A percentile compares a stretch with the other conserved stretches of the same genome.
Conservation (phyloP, 1,284 basidiomycete species). For the Fomes fomentarius region DNA sequence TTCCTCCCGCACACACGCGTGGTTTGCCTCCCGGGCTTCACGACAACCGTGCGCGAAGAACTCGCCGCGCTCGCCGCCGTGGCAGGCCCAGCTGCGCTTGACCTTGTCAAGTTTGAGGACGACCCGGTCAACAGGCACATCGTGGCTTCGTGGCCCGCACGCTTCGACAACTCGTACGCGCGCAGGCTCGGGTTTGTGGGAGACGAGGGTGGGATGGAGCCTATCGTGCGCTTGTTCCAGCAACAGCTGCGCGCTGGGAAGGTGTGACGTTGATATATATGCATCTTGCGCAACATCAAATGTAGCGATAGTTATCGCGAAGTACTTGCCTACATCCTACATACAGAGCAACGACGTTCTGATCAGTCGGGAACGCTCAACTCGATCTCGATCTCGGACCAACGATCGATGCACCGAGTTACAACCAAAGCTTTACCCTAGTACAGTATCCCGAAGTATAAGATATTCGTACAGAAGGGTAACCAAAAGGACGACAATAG, state of each 20-base stretch:
- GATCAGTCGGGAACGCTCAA: no score
- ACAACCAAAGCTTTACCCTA: no score
- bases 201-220: constrained; percentile 51
- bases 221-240: constrained; percentile 45
- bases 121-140: constrained; percentile 45
- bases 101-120: constrained; percentile 46
- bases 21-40: constrained; percentile 54
- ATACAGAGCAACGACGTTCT: no score
- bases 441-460: no score
- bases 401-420: no score
- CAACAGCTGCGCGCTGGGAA: constrained; percentile 33
- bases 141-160: constrained; percentile 51
- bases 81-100: constrained; percentile 42
- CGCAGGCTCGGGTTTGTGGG: constrained; percentile 46
- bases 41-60: constrained; percentile 49
- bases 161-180: constrained; percentile 48
- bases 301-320: no score
- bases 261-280: constrained; percentile 4
- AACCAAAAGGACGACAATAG: no score
- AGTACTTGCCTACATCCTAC: no score
- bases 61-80: constrained; percentile 46
- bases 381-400: no score
- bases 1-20: constrained; percentile 56
- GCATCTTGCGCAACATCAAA: background rate
- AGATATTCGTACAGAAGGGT: no score